Conservation (phyloP, 352 stramenopile genomes). For the Phytophthora lateralis region DNA sequence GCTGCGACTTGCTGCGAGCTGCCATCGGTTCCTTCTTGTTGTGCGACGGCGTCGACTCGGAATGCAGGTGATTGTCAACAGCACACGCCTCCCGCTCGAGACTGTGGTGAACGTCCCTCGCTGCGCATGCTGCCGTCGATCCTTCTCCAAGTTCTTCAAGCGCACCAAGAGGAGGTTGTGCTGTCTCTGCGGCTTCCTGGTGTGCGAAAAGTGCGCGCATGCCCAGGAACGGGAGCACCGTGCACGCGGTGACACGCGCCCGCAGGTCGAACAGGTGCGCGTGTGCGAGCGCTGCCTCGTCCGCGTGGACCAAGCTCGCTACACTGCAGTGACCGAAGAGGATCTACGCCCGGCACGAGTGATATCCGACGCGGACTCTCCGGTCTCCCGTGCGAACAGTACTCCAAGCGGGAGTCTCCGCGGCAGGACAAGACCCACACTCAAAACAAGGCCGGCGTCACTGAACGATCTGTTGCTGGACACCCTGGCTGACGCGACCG, state of each 20-base stretch:
- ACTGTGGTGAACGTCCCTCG: constrained; percentile 24
- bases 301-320: constrained; percentile 48
- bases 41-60: constrained; percentile 51
- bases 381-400: constrained; percentile 12
- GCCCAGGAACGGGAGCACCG: constrained; percentile 47
- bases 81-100: constrained; percentile 34
- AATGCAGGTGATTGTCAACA: constrained; percentile 48
- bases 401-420: constrained; percentile 28
- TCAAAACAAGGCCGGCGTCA: constrained; percentile 34
- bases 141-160: constrained; percentile 41
- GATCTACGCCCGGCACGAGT: constrained; percentile 39
- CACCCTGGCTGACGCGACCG: constrained; percentile 34
- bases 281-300: constrained; percentile 52
- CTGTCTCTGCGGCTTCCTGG: constrained; percentile 54
- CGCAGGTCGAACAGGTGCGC: constrained; percentile 46
- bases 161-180: constrained; percentile 42
- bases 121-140: constrained; percentile 52
- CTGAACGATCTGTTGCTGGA: constrained; percentile 41
- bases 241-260: constrained; percentile 28
- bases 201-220: constrained; percentile 54
- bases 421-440: constrained; percentile 14
- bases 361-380: constrained; percentile 27
- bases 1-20: constrained; percentile 38
- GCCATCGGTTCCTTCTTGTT: constrained; percentile 46
- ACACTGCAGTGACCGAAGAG: constrained; percentile 44